Evolutionary conservation across 2,329 filamentous ascomycete species (phyloP), one percentile per base, ranked within the genome.

Genomic region (Fusarium heterosporum): DNA sequence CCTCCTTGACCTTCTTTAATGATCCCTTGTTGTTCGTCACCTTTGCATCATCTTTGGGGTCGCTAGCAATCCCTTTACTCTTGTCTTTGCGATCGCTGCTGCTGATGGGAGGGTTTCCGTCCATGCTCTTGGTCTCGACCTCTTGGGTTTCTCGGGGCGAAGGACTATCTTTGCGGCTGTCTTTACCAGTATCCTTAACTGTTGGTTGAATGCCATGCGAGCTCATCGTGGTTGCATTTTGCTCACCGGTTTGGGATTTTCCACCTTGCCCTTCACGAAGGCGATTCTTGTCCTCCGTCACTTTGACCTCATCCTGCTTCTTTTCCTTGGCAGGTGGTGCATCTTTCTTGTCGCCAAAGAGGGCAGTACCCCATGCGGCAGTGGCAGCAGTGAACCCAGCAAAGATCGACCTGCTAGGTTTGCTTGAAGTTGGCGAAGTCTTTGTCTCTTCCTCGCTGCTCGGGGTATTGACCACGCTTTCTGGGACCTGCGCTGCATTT

Each of bases 261-360:
- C 22, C 28, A 10, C 12, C 12, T 11, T 17, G 17, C 25, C 25
- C 32, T 11, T 36, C 47, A 25, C 19, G 26, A 38, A 16, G 22
- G 11, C 16, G 22, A n/a, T 17, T 29, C n/a, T 38, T 45, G 25
- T 34, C 46, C 43, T 51, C 36, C 16, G 25, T 14, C 12, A 16
- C 61, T 25, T 47, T 54, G 34, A 30, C 61, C 17, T 61, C 55
- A 12, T 64, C 46, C 6, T 61, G 78, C 63, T 78, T 77, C 48
- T 79, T 77, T 53, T 79, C 78, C 62, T 76, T 77, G 61, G 76
- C 76, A 57, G 77, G 16, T 36, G 8, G 34, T 77, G 40, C 66
- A 77, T 34, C 65, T 65, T 12, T 62, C 74, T 19, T 78, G 53
- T 77, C 74, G 17, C 46, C 38, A 4, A 40, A 16, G 29, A 40